Evolutionary conservation across 2,329 filamentous ascomycete genomes (phyloP).

Genomic region (Penicillium sp.): DNA sequence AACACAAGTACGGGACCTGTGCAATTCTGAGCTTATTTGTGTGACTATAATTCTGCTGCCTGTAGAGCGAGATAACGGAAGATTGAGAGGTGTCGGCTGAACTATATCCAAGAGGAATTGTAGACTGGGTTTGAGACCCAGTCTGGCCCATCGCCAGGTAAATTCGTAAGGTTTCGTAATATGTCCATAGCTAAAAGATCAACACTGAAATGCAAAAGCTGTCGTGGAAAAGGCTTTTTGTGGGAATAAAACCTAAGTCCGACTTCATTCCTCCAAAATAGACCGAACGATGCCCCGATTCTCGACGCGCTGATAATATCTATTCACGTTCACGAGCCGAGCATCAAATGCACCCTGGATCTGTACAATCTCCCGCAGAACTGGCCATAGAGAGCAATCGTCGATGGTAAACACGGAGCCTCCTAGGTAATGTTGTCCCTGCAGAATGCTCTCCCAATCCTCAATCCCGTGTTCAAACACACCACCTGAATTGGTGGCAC

Average conservation of each 20-base stretch:
- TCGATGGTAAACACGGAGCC: conserved; percentile 38
- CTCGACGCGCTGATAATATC: conserved; percentile 39
- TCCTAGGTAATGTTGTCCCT: conserved; percentile 33
- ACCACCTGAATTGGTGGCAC: neutral
- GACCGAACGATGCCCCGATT: conserved; percentile 37
- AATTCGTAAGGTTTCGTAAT: conserved; percentile 10
- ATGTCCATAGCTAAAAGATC: conserved; percentile 9
- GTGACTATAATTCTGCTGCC: neutral
- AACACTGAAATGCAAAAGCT: conserved; percentile 5
- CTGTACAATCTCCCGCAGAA: conserved; percentile 38
- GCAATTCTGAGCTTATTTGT: neutral
- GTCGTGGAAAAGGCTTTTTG: no score
- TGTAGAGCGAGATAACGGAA: neutral
- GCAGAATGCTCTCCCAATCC: conserved; percentile 33
- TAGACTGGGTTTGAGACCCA: neutral
- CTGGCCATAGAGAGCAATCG: conserved; percentile 45
- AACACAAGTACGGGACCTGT: neutral
- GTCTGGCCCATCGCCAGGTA: neutral
- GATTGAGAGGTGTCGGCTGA: neutral
- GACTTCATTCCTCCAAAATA: conserved; percentile 25
- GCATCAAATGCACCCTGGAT: conserved; percentile 19
- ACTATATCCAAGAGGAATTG: neutral
- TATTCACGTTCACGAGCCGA: conserved; percentile 30
- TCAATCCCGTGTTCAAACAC: conserved; percentile 19
- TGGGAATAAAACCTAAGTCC: neutral